Evolutionary conservation across 2,329 filamentous ascomycete species (phyloP).

Genomic region (Fusarium anguioides): DNA sequence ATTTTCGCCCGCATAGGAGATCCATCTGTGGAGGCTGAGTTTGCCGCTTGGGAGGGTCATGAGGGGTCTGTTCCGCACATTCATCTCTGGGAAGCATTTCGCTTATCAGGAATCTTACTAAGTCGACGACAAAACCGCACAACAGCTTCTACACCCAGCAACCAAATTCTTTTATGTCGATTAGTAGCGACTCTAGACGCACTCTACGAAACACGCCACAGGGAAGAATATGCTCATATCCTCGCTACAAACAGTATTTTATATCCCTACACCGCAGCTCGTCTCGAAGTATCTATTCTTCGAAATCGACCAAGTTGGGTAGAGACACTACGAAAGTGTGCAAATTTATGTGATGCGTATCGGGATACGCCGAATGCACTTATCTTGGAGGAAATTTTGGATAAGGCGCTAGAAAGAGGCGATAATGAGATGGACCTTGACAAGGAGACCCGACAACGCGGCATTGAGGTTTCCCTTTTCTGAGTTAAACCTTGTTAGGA

Average conservation of each 20-base stretch:
- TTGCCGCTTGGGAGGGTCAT: constrained; percentile 43
- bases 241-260: constrained; percentile 44
- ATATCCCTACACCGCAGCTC: constrained; percentile 44
- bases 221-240: constrained; percentile 22
- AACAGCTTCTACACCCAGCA: not conserved
- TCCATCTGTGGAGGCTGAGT: constrained; percentile 24
- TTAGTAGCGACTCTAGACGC: constrained; percentile 44
- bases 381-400: constrained; percentile 25
- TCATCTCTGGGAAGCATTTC: constrained; percentile 47
- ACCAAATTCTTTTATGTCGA: constrained; percentile 39
- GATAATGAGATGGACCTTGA: constrained; percentile 33
- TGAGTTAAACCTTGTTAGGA: constrained; percentile 1
- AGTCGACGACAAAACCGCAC: constrained; percentile 24
- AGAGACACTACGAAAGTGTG: constrained; percentile 1
- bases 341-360: constrained; percentile 23
- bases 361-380: constrained; percentile 16
- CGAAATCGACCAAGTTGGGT: constrained; percentile 31
- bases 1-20: constrained; percentile 37
- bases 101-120: constrained; percentile 41
- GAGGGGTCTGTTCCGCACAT: constrained; percentile 43
- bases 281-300: constrained; percentile 41
- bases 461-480: constrained; percentile 34
- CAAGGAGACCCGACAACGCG: constrained; percentile 9
- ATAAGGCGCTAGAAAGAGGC: constrained; percentile 20
- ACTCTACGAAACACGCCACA: constrained; percentile 23